Percentiles rank a stretch among this genome's conserved stretches.
Evolutionary conservation across 768 basidiomycete species (phyloP).

Genomic region (Rhizopogon sp.): DNA sequence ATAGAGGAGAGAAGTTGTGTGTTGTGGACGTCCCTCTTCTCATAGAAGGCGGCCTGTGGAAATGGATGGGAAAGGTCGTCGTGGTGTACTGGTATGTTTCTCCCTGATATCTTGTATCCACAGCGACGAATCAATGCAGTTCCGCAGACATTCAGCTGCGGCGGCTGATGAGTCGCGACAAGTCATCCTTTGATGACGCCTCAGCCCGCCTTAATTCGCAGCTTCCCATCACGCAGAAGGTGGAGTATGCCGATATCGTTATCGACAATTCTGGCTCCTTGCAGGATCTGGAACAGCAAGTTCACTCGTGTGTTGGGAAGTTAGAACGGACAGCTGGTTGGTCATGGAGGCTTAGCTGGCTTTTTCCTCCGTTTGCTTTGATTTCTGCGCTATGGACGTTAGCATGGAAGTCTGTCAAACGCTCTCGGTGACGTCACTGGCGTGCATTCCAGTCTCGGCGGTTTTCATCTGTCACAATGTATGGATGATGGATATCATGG

Average conservation of each 20-base stretch:
- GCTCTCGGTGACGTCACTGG: background rate
- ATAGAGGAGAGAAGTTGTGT: constrained; percentile 71
- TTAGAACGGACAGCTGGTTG: constrained; percentile 46
- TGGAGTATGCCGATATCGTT: constrained; percentile 79
- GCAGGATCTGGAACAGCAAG: constrained; percentile 55
- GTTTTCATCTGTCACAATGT: background rate
- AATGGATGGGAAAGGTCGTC: constrained; percentile 75
- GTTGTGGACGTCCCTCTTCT: constrained; percentile 90
- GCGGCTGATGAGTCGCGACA: constrained; percentile 75
- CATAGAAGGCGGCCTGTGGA: constrained; percentile 84
- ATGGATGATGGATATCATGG: background rate
- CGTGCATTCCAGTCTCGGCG: background rate
- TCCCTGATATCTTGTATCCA: background rate
- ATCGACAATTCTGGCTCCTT: constrained; percentile 84
- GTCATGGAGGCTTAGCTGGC: constrained; percentile 59
- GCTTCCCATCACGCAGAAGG: constrained; percentile 72
- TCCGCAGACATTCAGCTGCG: constrained; percentile 80
- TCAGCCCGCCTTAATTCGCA: constrained; percentile 74
- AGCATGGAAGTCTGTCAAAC: constrained; percentile 23
- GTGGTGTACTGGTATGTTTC: constrained; percentile 84
- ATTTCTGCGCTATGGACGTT: constrained; percentile 40
- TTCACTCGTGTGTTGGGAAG: constrained; percentile 34
- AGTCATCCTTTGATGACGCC: constrained; percentile 62
- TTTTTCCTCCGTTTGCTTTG: constrained; percentile 50
- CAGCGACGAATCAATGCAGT: constrained; percentile 32